A percentile compares a stretch with the other conserved stretches of the same genome.
phyloP scores from a whole-genome alignment of 345 rosid genomes.

The Citrus hindsii region DNA sequence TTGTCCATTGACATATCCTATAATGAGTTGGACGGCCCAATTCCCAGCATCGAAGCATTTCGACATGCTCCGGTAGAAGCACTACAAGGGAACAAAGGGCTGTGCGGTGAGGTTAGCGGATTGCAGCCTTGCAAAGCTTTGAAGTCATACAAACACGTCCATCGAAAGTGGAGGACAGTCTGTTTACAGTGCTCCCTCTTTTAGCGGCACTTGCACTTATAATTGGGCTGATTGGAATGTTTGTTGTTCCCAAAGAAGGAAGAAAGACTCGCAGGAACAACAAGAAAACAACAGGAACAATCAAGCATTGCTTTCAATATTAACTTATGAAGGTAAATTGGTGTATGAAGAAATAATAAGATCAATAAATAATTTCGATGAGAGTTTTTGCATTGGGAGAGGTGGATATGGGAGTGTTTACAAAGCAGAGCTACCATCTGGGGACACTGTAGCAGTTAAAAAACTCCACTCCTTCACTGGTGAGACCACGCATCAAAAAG shows the following conservation, averaged over 20 bases:
- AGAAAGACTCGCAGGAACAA: neutral
- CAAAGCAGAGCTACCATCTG: neutral
- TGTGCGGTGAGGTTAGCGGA: conserved; percentile 17
- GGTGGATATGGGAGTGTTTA: conserved; percentile 10
- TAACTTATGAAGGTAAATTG: conserved; percentile 15
- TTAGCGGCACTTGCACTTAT: neutral
- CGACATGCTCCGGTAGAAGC: conserved; percentile 1
- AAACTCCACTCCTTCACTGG: neutral
- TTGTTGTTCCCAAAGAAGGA: neutral
- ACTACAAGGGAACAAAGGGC: conserved; percentile 12
- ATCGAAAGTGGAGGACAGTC: neutral
- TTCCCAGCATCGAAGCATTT: conserved; percentile 25
- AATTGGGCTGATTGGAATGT: neutral
- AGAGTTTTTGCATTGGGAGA: conserved; percentile 13
- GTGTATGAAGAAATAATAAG: conserved; percentile 2
- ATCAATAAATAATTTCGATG: conserved; percentile 12
- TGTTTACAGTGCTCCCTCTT: neutral
- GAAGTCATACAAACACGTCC: neutral
- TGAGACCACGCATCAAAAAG: neutral
- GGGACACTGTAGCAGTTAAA: conserved; percentile 11
- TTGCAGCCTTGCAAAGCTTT: neutral
- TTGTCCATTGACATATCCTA: neutral
- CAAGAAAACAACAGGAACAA: neutral
- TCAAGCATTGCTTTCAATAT: neutral
- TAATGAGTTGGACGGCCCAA: conserved; percentile 16